These are phyloP conservation scores for Neonectria magnoliae DNA, from an alignment of 2,329 filamentous ascomycete genomes.

Conservation along the genomic window DNA sequence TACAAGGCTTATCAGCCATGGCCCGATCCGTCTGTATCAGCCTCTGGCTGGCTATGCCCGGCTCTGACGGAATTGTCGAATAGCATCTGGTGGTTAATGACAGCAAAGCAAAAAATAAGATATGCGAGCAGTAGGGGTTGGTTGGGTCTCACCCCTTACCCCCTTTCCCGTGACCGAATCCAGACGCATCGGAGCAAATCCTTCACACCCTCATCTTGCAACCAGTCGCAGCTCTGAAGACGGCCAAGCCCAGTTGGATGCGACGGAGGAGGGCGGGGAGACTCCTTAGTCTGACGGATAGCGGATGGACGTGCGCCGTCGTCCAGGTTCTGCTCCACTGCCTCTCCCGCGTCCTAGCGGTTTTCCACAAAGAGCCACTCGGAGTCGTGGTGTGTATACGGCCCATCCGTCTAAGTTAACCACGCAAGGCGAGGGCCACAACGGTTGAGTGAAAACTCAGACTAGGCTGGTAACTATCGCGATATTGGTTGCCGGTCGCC, in stretches of 20 bases:
- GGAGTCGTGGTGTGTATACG: conserved; percentile 16
- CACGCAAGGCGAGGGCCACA: conserved; percentile 5
- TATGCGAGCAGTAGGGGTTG: not conserved
- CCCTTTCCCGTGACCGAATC: conserved; percentile 27
- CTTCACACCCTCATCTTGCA: conserved; percentile 22
- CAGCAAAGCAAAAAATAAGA: conserved; percentile 4
- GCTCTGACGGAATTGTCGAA: conserved; percentile 12
- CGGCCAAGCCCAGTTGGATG: conserved; percentile 9
- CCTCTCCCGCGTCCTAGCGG: conserved; percentile 22
- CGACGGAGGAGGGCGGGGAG: conserved; percentile 11
- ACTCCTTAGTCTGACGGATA: conserved; percentile 18
- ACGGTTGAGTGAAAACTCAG: conserved; percentile 7
- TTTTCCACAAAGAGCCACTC: conserved; percentile 28
- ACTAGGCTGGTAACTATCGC: not conserved
- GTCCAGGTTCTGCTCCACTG: conserved; percentile 13
- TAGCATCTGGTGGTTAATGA: not conserved
- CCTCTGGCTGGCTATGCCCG: not conserved
- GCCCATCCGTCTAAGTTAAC: conserved; percentile 23
- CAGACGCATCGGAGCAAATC: conserved; percentile 22
- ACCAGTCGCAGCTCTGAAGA: conserved; percentile 13
- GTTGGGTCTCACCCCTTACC: conserved; percentile 2
- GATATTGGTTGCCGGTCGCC: conserved; percentile 18
- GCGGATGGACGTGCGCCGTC: conserved; percentile 21
- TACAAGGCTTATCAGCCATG: conserved; percentile 2
- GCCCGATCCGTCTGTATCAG: not conserved